Base-by-base conservation (phyloP, 192 early-diverging fungal species). In the Gryganskiella cystojenkinii region DNA sequence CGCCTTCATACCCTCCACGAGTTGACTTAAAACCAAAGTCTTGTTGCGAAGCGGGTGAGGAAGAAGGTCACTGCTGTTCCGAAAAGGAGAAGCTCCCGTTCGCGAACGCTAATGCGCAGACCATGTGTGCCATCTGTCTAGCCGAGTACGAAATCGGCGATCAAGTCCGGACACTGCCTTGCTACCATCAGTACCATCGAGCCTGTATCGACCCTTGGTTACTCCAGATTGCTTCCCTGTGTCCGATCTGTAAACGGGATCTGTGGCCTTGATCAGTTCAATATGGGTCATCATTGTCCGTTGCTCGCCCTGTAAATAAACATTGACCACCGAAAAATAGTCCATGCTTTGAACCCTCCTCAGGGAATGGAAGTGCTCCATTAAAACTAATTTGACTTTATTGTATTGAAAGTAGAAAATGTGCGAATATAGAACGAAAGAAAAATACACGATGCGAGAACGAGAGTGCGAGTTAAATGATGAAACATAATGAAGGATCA, bases 151-250 rank as follows among this genome's bases (percentile, higher is more conserved):
- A 73, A 22, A 43, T 62, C 0, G 83, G 79, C 24, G 83, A 88
- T n/a, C 47, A 71, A 20, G 71, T 88, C 6, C 60, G 85, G 44
- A 68, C 70, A 20, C 64, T 88, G 27, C 82, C 84, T 44, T 88
- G 87, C 55, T 74, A 72, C 22, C 85, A 88, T 46, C 84, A 82
- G 50, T 88, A 84, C 58, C 87, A 88, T 59, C 57, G 68, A 33
- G 80, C 70, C 14, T 88, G 87, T 61, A 82, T 88, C 27, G 87
- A 86, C 56, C 71, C 66, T 11, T 88, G 87, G 87, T 24, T 86
- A 45, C 64, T 83, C 2, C 75, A 86, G 70, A 71, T 79, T 37
- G 76, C 73, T n/a, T 80, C 84, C 49, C 69, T 80, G 24, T 88
- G 87, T 60, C 87, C 87, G 10, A 86, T 88, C 20, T 88, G 87